Evolutionary conservation across 2,329 filamentous ascomycete genomes (phyloP).

Genomic region (Magnaporthiopsis incrustans): DNA sequence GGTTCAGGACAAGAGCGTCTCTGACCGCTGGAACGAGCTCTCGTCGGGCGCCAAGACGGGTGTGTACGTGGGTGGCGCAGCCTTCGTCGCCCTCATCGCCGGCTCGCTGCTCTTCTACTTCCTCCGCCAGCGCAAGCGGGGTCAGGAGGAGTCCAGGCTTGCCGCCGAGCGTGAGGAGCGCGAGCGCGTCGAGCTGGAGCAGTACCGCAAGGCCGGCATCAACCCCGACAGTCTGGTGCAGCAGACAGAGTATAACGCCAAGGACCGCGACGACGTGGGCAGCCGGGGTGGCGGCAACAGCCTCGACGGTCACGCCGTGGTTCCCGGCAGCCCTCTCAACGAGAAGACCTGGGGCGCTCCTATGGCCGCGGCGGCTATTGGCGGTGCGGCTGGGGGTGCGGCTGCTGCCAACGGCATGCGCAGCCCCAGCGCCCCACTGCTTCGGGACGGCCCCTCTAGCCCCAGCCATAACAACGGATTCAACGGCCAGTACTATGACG

Average conservation of each 20-base stretch:
- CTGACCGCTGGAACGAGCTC: constrained; percentile 47
- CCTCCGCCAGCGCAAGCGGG: constrained; percentile 44
- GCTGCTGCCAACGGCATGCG: constrained; percentile 16
- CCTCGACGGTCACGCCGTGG: constrained; percentile 23
- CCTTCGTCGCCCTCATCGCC: constrained; percentile 36
- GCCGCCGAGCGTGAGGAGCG: constrained; percentile 35
- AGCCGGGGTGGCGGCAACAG: constrained; percentile 8
- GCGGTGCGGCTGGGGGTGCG: constrained; percentile 7
- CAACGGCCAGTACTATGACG: constrained; percentile 5
- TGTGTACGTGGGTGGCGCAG: constrained; percentile 41
- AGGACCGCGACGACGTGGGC: constrained; percentile 22
- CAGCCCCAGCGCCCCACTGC: constrained; percentile 19
- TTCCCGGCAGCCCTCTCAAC: constrained; percentile 15
- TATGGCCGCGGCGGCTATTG: constrained; percentile 9
- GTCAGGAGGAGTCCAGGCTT: constrained; percentile 40
- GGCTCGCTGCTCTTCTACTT: constrained; percentile 43
- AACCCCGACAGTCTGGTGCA: constrained; percentile 38
- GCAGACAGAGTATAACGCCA: constrained; percentile 28
- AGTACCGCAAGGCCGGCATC: constrained; percentile 38
- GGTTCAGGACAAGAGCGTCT: constrained; percentile 28
- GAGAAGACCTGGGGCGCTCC: constrained; percentile 21
- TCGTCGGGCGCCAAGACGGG: constrained; percentile 41
- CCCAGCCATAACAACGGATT: constrained; percentile 10
- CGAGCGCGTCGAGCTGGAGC: constrained; percentile 44
- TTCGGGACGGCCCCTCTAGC: constrained; percentile 18